These are phyloP conservation scores for Pholiota conissans DNA, from an alignment of 768 basidiomycete species.

Conservation along the genomic window DNA sequence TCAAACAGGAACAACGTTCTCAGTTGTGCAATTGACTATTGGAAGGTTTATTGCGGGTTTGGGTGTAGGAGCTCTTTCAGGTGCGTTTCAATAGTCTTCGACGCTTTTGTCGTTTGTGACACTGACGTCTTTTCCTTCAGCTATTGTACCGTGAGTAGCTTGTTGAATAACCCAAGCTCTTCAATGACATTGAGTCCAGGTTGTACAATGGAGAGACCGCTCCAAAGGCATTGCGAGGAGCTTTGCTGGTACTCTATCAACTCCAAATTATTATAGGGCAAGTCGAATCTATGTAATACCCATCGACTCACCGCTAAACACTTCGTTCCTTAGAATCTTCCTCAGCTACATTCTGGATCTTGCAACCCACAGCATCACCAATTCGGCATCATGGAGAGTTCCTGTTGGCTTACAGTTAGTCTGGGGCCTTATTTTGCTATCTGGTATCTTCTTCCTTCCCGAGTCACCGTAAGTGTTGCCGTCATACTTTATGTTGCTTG, in stretches of 20 bases:
- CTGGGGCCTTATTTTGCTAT: slow-evolving; percentile 66
- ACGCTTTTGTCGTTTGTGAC: neutral
- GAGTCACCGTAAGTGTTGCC: slow-evolving; percentile 64
- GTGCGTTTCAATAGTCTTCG: slow-evolving; percentile 28
- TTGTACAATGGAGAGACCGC: slow-evolving; percentile 80
- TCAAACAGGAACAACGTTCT: slow-evolving; percentile 63
- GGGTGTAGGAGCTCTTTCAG: slow-evolving; percentile 74
- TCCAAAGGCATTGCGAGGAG: slow-evolving; percentile 72
- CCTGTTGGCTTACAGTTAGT: slow-evolving; percentile 75
- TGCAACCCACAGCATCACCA: slow-evolving; percentile 54
- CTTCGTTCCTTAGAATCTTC: slow-evolving; percentile 50
- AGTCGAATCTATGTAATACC: slow-evolving; percentile 8
- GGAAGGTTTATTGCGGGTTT: slow-evolving; percentile 78
- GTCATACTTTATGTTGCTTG: neutral
- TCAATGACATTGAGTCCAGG: slow-evolving; percentile 24
- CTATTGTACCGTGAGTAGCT: slow-evolving; percentile 48
- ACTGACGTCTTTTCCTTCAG: slow-evolving; percentile 26
- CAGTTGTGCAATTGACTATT: slow-evolving; percentile 65
- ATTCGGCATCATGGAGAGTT: slow-evolving; percentile 70
- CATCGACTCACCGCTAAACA: neutral
- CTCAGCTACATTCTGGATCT: slow-evolving; percentile 71
- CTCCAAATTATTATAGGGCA: slow-evolving; percentile 75
- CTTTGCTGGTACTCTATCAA: slow-evolving; percentile 72
- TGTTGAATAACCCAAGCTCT: neutral
- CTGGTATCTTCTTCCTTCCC: slow-evolving; percentile 73